A percentile compares a stretch with the other conserved stretches of the same genome.
Evolutionary conservation across 2,329 filamentous ascomycete genomes (phyloP).

Genomic region (Rugonectria rugulosa): DNA sequence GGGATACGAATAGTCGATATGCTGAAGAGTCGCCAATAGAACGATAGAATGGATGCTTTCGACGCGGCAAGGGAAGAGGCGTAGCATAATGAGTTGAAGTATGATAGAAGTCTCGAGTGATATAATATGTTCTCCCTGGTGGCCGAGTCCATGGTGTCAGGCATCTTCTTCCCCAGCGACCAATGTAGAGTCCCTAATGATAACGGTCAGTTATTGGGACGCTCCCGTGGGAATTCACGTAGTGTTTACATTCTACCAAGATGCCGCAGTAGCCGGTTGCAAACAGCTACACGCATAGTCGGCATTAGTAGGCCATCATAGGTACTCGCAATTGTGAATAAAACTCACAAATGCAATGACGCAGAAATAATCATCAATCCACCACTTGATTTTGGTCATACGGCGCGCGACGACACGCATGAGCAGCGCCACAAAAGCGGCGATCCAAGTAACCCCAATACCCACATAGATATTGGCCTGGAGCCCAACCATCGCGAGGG

Average conservation of each 20-base stretch:
- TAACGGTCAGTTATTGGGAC: not conserved
- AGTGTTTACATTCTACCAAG: slow-evolving; percentile 26
- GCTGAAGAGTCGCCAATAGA: slow-evolving; percentile 43
- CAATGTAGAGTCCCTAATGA: slow-evolving; percentile 29
- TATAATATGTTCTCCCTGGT: slow-evolving; percentile 21
- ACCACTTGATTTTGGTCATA: slow-evolving; percentile 32
- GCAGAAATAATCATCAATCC: slow-evolving; percentile 34
- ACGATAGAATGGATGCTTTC: slow-evolving; percentile 40
- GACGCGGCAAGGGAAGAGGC: slow-evolving; percentile 36
- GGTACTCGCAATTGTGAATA: not conserved
- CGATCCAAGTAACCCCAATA: slow-evolving; percentile 29
- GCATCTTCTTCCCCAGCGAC: slow-evolving; percentile 30
- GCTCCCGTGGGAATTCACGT: not conserved
- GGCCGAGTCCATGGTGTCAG: slow-evolving; percentile 1
- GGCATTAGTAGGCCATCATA: no score
- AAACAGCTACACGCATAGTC: slow-evolving; percentile 22
- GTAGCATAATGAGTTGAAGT: slow-evolving; percentile 31
- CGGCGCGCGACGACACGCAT: slow-evolving; percentile 29
- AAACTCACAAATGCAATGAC: slow-evolving; percentile 27
- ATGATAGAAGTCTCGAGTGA: slow-evolving; percentile 25
- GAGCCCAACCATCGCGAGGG: slow-evolving; percentile 36
- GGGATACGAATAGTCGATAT: slow-evolving; percentile 37
- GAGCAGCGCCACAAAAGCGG: slow-evolving; percentile 23
- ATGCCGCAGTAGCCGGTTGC: slow-evolving; percentile 27
- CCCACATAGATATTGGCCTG: slow-evolving; percentile 31